phyloP scores from a whole-genome alignment of 1,284 basidiomycete species.

The Hemileia vastatrix region DNA sequence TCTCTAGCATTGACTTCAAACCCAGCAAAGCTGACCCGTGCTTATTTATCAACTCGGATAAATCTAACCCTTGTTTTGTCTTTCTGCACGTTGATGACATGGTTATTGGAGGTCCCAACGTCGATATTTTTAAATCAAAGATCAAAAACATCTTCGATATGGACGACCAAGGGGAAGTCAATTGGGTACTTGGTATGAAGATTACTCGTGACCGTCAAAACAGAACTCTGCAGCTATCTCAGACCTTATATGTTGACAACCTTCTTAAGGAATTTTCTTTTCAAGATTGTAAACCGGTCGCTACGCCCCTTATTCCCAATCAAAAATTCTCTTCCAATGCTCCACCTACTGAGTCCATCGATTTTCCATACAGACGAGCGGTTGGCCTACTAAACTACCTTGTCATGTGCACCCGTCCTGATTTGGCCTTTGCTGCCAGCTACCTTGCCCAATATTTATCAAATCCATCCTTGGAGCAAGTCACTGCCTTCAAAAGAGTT shows the following conservation, averaged over 20 bases:
- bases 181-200: conserved; percentile 3
- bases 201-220: no score
- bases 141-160: not conserved
- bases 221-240: not conserved
- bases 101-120: not conserved
- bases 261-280: not conserved
- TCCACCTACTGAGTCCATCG: not conserved
- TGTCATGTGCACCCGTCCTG: conserved; percentile 11
- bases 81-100: conserved; percentile 13
- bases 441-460: not conserved
- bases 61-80: not conserved
- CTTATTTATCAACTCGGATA: not conserved
- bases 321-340: no score
- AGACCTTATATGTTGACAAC: not conserved
- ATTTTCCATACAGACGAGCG: not conserved
- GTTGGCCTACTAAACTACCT: conserved; percentile 1
- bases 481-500: no score
- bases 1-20: not conserved
- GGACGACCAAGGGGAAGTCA: conserved; percentile 1
- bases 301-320: not conserved
- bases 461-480: no score
- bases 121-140: not conserved
- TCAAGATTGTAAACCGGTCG: not conserved
- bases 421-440: not conserved
- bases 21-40: not conserved